Conservation (phyloP, 305 asterid genomes). For the Coffea humblotiana region DNA sequence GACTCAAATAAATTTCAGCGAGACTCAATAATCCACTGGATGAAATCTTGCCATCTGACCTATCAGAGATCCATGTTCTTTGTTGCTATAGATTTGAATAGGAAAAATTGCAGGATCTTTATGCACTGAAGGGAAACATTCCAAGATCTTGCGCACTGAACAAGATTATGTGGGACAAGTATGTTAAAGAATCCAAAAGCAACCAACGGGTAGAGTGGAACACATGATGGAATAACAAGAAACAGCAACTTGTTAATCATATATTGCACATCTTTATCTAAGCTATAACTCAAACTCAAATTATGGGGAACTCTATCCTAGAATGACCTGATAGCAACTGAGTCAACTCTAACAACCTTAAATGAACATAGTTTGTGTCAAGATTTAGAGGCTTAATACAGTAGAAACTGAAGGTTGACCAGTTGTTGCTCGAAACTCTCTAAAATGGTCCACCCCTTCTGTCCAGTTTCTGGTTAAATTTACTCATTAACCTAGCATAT, state of each 20-base stretch:
- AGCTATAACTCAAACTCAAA: not conserved
- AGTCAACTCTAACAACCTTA: not conserved
- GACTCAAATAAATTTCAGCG: not conserved
- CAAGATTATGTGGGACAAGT: not conserved
- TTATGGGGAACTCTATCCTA: not conserved
- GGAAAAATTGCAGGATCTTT: not conserved
- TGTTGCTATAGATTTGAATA: not conserved
- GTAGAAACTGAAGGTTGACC: not conserved
- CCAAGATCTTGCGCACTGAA: not conserved
- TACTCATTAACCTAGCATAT: not conserved
- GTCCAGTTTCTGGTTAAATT: not conserved
- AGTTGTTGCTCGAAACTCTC: not conserved
- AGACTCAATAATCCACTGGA: not conserved
- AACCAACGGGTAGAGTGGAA: not conserved
- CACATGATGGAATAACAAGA: not conserved
- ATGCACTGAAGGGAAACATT: not conserved
- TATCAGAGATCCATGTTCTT: not conserved
- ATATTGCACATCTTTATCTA: not conserved
- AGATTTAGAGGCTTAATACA: not conserved
- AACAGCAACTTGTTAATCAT: not conserved
- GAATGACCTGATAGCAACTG: not conserved
- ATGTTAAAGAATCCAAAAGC: not conserved
- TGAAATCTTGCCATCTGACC: not conserved
- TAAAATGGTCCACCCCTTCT: not conserved
- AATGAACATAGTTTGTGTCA: not conserved